Percentiles rank a stretch among this genome's conserved stretches.
Evolutionary conservation across 2,329 filamentous ascomycete genomes (phyloP).

Genomic region (Alternaria tenuissima): DNA sequence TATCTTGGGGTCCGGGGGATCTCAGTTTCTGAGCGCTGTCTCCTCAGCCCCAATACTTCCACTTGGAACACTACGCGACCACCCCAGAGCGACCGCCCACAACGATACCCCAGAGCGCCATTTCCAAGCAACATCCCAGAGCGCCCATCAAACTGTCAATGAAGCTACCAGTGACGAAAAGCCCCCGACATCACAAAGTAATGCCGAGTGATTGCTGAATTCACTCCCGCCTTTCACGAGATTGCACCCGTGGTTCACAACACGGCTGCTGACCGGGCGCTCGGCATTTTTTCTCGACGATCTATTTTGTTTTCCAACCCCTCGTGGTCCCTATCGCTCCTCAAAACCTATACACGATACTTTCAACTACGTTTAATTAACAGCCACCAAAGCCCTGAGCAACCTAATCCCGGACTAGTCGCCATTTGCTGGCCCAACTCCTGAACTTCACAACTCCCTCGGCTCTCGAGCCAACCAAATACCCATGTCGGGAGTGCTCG

Average conservation of each 20-base stretch:
- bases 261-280: constrained; percentile 5
- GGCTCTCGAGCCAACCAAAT: constrained; percentile 11
- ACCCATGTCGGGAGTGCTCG: constrained; percentile 36
- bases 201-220: constrained; percentile 11
- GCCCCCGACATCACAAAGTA: constrained; percentile 10
- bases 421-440: background rate
- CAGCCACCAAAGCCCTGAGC: constrained; percentile 9
- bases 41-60: constrained; percentile 3
- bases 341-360: constrained; percentile 12
- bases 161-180: constrained; percentile 2
- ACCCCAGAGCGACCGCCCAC: constrained; percentile 12
- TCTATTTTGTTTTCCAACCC: constrained; percentile 6
- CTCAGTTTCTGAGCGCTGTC: constrained; percentile 4
- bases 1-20: constrained; percentile 7
- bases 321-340: constrained; percentile 7
- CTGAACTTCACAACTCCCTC: constrained; percentile 11
- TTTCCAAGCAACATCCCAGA: constrained; percentile 16
- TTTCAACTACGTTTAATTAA: background rate
- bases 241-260: constrained; percentile 7
- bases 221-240: background rate
- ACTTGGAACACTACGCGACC: constrained; percentile 3
- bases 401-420: constrained; percentile 1
- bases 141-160: constrained; percentile 7
- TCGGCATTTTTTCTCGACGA: constrained; percentile 9
- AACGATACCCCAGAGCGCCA: constrained; percentile 9